Evolutionary conservation across 192 early-diverging fungal genomes (phyloP), one percentile per base, ranked within the genome.

Genomic region (Backusella macrospora): DNA sequence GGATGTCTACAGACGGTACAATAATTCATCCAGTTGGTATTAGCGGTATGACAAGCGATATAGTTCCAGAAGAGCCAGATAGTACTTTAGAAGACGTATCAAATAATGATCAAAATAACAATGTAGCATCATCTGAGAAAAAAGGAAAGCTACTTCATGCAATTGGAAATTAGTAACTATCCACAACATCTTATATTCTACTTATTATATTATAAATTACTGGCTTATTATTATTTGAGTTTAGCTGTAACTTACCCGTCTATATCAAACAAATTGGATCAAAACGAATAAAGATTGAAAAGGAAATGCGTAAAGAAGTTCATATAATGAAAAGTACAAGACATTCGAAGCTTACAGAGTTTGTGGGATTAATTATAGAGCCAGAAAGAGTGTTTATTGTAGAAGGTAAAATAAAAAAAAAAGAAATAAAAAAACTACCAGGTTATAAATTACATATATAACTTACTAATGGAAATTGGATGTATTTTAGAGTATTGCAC

Each of bases 261-360:
- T 71, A 47, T n/a, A 71, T 76, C 59, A 76, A 69, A 65, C 68
- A 71, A 70, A 76, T 76, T 40, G 75, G 75, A 18, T 63, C n/a
- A 8, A 71, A 71, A 44, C 18, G 48, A 59, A 26, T 76, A 21
- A 48, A 37, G 4, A 26, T 76, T 9, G 63, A 70, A 5, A 42
- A 45, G 16, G 37, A 49, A 40, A n/a, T 71, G 26, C 49, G 69
- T 13, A 76, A 63, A 48, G 75, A 76, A 71, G 44, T 76, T 8
- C 21, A 26, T 13, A 6, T 69, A 3, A 18, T 73, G 16, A 73
- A 80, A 18, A 71, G 80, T 29, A 67, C 78, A 37, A 81, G 83
- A 23, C 78, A 81, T 37, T 75, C 78, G 9, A 84, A 84, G 14
- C 55, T 84, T 6, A 78, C 78, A 0, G 83, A 84, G 62, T 82